Evolutionary conservation across 257 asterid species (phyloP).

Genomic region (Nemophila menziesii): DNA sequence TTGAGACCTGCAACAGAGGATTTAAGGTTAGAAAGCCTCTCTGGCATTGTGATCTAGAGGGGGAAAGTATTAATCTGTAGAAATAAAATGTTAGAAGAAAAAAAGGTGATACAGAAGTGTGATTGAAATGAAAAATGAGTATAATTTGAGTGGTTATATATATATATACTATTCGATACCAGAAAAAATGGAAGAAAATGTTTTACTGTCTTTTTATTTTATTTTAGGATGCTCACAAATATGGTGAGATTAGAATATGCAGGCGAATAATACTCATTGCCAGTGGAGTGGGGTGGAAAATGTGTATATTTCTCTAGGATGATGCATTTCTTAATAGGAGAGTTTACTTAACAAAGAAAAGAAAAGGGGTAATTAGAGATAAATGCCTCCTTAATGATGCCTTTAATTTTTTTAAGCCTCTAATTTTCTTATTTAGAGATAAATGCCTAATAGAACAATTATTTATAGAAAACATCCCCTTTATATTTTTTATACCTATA

Average conservation of each 20-base stretch:
- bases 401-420: too few species aligned
- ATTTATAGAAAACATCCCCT: too few species aligned
- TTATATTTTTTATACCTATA: too few species aligned
- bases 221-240: not conserved
- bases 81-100: not conserved
- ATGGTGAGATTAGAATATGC: conserved; percentile 21
- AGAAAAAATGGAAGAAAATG: not conserved
- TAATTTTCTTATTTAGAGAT: too few species aligned
- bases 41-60: conserved; percentile 40
- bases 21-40: conserved; percentile 52
- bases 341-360: too few species aligned
- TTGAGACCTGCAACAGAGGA: conserved; percentile 47
- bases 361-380: too few species aligned
- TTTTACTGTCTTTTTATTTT: not conserved
- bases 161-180: not conserved
- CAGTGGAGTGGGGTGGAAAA: too few species aligned
- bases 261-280: too few species aligned
- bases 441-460: too few species aligned
- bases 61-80: not conserved
- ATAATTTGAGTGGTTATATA: not conserved
- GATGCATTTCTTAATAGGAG: too few species aligned
- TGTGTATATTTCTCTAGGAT: too few species aligned
- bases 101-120: not conserved
- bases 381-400: too few species aligned
- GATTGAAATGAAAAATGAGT: not conserved